Conservation (phyloP, 805 yeast genomes). For the Saturnispora silvae region DNA sequence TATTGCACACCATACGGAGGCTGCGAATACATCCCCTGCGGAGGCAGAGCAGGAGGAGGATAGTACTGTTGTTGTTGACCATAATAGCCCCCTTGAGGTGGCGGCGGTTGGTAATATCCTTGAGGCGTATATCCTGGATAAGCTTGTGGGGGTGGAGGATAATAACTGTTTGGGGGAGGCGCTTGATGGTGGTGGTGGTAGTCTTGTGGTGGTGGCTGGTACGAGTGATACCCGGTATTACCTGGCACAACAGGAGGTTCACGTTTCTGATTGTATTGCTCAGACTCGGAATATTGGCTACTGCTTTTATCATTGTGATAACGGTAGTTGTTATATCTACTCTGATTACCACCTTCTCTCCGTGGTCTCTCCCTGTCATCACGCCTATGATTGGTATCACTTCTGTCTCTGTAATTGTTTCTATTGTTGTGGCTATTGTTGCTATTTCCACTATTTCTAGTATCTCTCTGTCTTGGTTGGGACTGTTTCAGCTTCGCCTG, state of each 20-base stretch:
- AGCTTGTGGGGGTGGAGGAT: constrained; percentile 4
- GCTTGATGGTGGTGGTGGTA: constrained; percentile 1
- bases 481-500: constrained; percentile 26
- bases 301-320: background rate
- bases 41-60: constrained; percentile 12
- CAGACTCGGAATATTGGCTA: constrained; percentile 4
- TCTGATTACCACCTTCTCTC: constrained; percentile 10
- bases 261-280: constrained; percentile 7
- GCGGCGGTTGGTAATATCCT: constrained; percentile 1
- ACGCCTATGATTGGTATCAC: constrained; percentile 5
- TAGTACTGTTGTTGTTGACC: constrained; percentile 15
- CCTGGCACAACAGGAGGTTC: constrained; percentile 1
- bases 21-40: constrained; percentile 12
- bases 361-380: constrained; percentile 10
- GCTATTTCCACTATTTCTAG: constrained; percentile 5
- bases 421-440: constrained; percentile 6
- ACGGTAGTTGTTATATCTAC: constrained; percentile 11
- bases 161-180: background rate
- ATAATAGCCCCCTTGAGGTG: constrained; percentile 4
- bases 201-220: constrained; percentile 2
- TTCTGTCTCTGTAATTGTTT: constrained; percentile 6
- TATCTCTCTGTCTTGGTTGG: constrained; percentile 8
- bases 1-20: constrained; percentile 7
- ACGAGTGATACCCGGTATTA: too few relatives aligned
- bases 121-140: constrained; percentile 5